Conservation (phyloP, 2,329 filamentous ascomycete genomes). For the Botrytis tulipae region DNA sequence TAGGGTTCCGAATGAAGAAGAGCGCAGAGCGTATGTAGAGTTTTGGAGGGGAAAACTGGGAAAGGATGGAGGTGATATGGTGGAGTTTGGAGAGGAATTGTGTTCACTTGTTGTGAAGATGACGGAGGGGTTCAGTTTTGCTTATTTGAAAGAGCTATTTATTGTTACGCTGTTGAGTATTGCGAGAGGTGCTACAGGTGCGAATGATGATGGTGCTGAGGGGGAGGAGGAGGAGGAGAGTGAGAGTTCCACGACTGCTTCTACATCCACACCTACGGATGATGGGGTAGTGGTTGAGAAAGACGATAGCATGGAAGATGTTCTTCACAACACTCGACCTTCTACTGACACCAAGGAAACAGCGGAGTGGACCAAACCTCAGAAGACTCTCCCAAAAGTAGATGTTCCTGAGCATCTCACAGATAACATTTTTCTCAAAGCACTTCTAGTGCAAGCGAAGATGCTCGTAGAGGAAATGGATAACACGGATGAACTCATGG, state of each 20-base stretch:
- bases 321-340: neutral
- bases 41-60: constrained; percentile 61
- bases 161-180: constrained; percentile 60
- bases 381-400: constrained; percentile 23
- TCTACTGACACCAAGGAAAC: neutral
- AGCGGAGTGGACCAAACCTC: constrained; percentile 17
- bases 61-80: constrained; percentile 52
- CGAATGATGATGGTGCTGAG: constrained; percentile 48
- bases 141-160: constrained; percentile 68
- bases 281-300: constrained; percentile 22
- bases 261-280: neutral
- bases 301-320: neutral
- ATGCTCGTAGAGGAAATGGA: constrained; percentile 35
- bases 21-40: constrained; percentile 57
- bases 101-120: constrained; percentile 57
- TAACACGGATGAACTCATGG: constrained; percentile 23
- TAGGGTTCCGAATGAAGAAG: constrained; percentile 52
- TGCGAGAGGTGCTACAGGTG: constrained; percentile 40
- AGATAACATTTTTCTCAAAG: constrained; percentile 30
- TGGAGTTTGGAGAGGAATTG: constrained; percentile 59
- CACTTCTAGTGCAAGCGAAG: constrained; percentile 26
- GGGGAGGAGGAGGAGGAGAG: constrained; percentile 59
- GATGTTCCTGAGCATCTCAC: constrained; percentile 27
- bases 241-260: neutral
- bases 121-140: constrained; percentile 64